A percentile compares a stretch with the other conserved stretches of the same genome.
Evolutionary conservation across 495 filamentous ascomycete species (phyloP).

Genomic region (Penicillium pancosmium): DNA sequence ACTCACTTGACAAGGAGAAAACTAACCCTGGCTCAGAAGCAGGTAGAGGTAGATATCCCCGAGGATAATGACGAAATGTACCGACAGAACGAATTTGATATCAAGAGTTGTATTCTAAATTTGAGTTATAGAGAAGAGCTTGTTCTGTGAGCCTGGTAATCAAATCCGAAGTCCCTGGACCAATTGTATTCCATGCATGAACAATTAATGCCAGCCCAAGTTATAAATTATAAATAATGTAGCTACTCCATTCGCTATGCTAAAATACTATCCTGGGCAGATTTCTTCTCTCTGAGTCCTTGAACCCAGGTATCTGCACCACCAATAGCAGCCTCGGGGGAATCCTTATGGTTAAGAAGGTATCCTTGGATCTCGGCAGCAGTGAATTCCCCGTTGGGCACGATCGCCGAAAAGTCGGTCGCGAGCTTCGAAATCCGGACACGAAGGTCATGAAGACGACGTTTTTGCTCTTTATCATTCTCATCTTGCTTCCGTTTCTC

Average conservation of each 20-base stretch:
- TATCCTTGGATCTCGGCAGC: slow-evolving; percentile 82
- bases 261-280: slow-evolving; percentile 15
- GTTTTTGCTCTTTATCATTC: slow-evolving; percentile 6
- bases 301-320: slow-evolving; percentile 61
- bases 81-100: too few relatives aligned
- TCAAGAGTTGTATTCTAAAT: too few relatives aligned
- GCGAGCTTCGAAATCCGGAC: slow-evolving; percentile 47
- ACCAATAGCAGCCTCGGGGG: slow-evolving; percentile 60
- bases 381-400: slow-evolving; percentile 67
- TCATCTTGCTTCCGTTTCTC: slow-evolving; percentile 3
- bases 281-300: slow-evolving; percentile 56
- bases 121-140: not conserved
- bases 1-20: too few relatives aligned
- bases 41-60: too few relatives aligned
- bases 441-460: slow-evolving; percentile 12
- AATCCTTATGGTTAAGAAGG: slow-evolving; percentile 67
- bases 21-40: too few relatives aligned
- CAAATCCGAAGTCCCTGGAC: too few relatives aligned
- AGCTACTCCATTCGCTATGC: not conserved
- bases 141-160: not conserved
- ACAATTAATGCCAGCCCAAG: not conserved
- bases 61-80: too few relatives aligned
- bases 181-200: not conserved
- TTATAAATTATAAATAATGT: not conserved
- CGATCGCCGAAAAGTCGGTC: slow-evolving; percentile 56